phyloP scores from a whole-genome alignment of 1,284 basidiomycete genomes.

The Ganoderma resinaceum region DNA sequence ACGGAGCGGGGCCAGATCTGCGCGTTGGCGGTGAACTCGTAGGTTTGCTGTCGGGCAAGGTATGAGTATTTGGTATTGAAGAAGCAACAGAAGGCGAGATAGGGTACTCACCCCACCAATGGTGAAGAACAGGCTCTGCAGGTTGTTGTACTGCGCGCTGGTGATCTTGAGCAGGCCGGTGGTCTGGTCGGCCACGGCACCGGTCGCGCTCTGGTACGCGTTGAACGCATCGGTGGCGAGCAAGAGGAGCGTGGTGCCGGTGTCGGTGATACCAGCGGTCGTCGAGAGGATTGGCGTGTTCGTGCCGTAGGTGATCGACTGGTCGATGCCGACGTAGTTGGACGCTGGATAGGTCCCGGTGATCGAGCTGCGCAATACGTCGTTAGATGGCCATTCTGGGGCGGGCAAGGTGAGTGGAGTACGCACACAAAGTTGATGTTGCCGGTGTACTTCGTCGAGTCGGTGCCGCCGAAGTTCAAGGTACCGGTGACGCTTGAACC shows the following conservation, averaged over 20 bases:
- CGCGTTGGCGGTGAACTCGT: constrained; percentile 22
- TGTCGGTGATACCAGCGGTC: constrained; percentile 38
- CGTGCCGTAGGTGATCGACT: constrained; percentile 34
- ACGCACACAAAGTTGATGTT: constrained; percentile 52
- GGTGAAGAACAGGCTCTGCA: constrained; percentile 39
- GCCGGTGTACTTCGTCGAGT: constrained; percentile 56
- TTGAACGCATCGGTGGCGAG: constrained; percentile 38
- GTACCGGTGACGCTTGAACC: constrained; percentile 26
- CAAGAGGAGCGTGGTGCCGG: constrained; percentile 42
- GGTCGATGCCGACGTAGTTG: constrained; percentile 35
- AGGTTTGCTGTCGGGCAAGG: constrained; percentile 6
- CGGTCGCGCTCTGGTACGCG: constrained; percentile 31
- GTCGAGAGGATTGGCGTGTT: constrained; percentile 25
- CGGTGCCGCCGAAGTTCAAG: constrained; percentile 53
- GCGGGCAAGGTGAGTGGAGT: constrained; percentile 21
- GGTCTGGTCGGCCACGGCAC: constrained; percentile 23
- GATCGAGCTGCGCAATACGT: constrained; percentile 44
- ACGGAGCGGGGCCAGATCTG: constrained; percentile 24
- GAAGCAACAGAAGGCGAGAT: neutral
- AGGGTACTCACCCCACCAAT: constrained; percentile 29
- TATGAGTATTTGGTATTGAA: neutral
- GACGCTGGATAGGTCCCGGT: constrained; percentile 45
- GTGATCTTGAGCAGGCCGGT: constrained; percentile 37
- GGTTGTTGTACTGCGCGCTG: constrained; percentile 1
- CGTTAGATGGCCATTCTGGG: constrained; percentile 6